phyloP scores from a whole-genome alignment of 345 rosid genomes.

The Gossypium australe region DNA sequence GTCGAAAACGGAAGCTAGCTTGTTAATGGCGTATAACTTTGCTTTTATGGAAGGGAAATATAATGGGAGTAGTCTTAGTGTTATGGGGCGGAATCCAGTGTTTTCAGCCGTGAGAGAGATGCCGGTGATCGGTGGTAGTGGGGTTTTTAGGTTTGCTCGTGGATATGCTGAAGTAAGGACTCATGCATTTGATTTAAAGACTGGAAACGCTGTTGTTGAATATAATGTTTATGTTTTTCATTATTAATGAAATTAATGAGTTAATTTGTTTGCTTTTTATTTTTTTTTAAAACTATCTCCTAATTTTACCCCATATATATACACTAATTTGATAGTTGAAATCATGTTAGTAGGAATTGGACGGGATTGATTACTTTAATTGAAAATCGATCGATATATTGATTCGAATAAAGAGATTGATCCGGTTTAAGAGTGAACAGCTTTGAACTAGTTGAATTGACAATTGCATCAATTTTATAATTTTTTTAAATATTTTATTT shows the following conservation, averaged over 20 bases:
- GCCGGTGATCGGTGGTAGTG: conserved; percentile 29
- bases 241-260: conserved; percentile 3
- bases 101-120: conserved; percentile 17
- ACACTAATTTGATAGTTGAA: too few species aligned
- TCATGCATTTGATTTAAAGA: conserved; percentile 3
- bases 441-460: too few species aligned
- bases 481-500: too few species aligned
- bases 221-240: conserved; percentile 26
- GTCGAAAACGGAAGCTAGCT: conserved; percentile 8
- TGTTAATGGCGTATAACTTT: conserved; percentile 27
- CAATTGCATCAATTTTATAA: too few species aligned
- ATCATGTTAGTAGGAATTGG: too few species aligned
- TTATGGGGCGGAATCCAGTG: conserved; percentile 26
- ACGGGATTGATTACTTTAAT: too few species aligned
- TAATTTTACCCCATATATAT: too few species aligned
- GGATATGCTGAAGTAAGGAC: conserved; percentile 31
- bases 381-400: too few species aligned
- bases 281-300: too few species aligned
- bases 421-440: too few species aligned
- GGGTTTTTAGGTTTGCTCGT: conserved; percentile 26
- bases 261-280: too few species aligned
- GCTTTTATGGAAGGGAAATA: conserved; percentile 29
- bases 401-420: too few species aligned
- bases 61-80: conserved; percentile 28
- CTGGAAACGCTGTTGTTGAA: conserved; percentile 25